phyloP scores from a whole-genome alignment of 2,329 filamentous ascomycete genomes.

The Pyricularia grisea region DNA sequence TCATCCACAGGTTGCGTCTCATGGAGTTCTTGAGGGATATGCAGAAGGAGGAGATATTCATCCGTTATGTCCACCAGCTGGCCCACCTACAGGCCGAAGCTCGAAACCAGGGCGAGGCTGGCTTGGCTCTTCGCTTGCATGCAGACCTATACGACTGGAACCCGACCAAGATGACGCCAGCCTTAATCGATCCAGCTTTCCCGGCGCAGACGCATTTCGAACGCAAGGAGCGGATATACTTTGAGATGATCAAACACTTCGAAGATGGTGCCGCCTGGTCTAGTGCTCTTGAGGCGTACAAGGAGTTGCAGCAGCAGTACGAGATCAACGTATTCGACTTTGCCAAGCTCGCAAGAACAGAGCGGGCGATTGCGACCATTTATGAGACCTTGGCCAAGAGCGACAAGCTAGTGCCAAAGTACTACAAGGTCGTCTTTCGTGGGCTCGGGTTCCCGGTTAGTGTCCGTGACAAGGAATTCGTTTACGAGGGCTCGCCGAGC shows the following conservation, averaged over 20 bases:
- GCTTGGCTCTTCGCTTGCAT: slow-evolving; percentile 79
- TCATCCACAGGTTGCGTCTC: slow-evolving; percentile 79
- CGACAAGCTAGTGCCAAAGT: slow-evolving; percentile 68
- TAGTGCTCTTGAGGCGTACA: slow-evolving; percentile 77
- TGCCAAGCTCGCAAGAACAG: slow-evolving; percentile 77
- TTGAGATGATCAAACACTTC: slow-evolving; percentile 89
- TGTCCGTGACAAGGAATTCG: slow-evolving; percentile 81
- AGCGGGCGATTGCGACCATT: slow-evolving; percentile 84
- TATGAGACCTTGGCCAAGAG: slow-evolving; percentile 83
- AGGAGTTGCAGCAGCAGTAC: slow-evolving; percentile 86
- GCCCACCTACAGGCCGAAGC: slow-evolving; percentile 67
- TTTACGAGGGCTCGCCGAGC: slow-evolving; percentile 72
- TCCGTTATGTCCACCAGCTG: slow-evolving; percentile 90
- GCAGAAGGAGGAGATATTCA: slow-evolving; percentile 94
- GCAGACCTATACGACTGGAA: slow-evolving; percentile 93
- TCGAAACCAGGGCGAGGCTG: slow-evolving; percentile 77
- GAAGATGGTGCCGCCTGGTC: slow-evolving; percentile 94
- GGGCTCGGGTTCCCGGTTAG: slow-evolving; percentile 78
- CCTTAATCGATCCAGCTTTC: slow-evolving; percentile 65
- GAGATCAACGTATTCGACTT: slow-evolving; percentile 87
- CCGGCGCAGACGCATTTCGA: slow-evolving; percentile 83
- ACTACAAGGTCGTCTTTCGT: slow-evolving; percentile 85
- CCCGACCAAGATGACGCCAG: slow-evolving; percentile 53
- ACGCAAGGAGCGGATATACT: slow-evolving; percentile 84
- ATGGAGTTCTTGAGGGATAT: slow-evolving; percentile 97